A percentile compares a stretch with the other conserved stretches of the same genome.
These are phyloP conservation scores for Colletotrichum eleusines DNA, from an alignment of 2,329 filamentous ascomycete species.

Conservation along the genomic window DNA sequence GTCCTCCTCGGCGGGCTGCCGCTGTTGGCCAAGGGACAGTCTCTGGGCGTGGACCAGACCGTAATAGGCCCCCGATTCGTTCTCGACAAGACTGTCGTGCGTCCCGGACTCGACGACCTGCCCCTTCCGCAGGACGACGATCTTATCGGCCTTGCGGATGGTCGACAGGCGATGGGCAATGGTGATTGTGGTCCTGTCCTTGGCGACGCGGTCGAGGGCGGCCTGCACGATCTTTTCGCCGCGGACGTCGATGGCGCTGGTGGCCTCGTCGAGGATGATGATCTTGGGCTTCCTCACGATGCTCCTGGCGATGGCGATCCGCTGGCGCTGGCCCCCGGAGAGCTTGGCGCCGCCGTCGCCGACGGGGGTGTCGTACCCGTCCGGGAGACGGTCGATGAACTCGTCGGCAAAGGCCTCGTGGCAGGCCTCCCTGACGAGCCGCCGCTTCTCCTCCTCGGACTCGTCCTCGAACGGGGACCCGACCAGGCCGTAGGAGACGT, in stretches of 20 bases:
- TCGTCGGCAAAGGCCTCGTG: slow-evolving; percentile 77
- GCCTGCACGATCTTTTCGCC: slow-evolving; percentile 73
- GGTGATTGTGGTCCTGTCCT: slow-evolving; percentile 76
- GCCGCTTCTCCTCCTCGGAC: slow-evolving; percentile 66
- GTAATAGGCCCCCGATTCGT: slow-evolving; percentile 74
- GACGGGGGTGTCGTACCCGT: slow-evolving; percentile 80
- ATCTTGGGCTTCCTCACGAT: slow-evolving; percentile 79
- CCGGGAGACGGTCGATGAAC: slow-evolving; percentile 73
- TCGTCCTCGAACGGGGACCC: slow-evolving; percentile 64
- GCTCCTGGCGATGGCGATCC: slow-evolving; percentile 81
- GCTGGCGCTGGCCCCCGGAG: slow-evolving; percentile 84
- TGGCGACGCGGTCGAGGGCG: slow-evolving; percentile 70
- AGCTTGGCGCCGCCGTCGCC: slow-evolving; percentile 69
- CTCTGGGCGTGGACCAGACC: slow-evolving; percentile 75
- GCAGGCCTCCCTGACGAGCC: slow-evolving; percentile 73
- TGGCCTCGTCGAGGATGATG: slow-evolving; percentile 82
- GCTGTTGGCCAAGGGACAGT: slow-evolving; percentile 65
- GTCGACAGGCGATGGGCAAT: slow-evolving; percentile 82
- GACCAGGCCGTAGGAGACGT: slow-evolving; percentile 70
- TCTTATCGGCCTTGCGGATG: slow-evolving; percentile 81
- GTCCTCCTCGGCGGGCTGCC: slow-evolving; percentile 49
- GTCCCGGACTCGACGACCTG: slow-evolving; percentile 79
- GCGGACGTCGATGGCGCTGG: slow-evolving; percentile 71
- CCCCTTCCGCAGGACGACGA: slow-evolving; percentile 81
- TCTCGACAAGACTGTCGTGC: slow-evolving; percentile 76